These are phyloP conservation scores for Podospora bellae-mahoneyi DNA, from an alignment of 495 filamentous ascomycete genomes.

Conservation along the genomic window DNA sequence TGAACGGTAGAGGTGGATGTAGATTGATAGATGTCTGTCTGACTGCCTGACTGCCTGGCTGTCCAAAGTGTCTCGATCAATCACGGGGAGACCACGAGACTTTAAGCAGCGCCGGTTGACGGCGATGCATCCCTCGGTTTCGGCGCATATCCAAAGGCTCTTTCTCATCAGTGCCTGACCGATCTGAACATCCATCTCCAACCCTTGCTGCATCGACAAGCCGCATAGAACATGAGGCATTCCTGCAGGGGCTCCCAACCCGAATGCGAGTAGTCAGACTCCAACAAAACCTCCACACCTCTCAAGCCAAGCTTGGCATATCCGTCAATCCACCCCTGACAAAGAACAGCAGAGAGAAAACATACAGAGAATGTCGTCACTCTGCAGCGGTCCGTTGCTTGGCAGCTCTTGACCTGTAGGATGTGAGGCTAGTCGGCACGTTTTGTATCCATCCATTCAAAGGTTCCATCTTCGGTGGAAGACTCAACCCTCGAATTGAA, in stretches of 20 bases:
- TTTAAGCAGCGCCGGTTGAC: conserved; percentile 4
- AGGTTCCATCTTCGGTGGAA: not conserved
- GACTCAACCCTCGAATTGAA: not conserved
- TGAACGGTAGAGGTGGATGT: conserved; percentile 5
- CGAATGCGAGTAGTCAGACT: conserved; percentile 3
- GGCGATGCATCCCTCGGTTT: not conserved
- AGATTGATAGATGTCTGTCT: not conserved
- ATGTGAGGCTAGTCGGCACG: not conserved
- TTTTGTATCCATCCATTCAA: not conserved
- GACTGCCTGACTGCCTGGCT: not conserved
- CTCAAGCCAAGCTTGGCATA: not conserved
- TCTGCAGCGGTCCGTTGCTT: conserved; percentile 6
- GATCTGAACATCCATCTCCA: conserved; percentile 5
- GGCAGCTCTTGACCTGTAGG: not conserved
- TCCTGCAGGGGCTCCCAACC: conserved; percentile 4
- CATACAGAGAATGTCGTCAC: conserved; percentile 1
- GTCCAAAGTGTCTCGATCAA: not conserved
- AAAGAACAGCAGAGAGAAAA: conserved; percentile 5
- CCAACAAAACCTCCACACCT: not conserved
- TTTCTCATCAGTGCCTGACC: not conserved
- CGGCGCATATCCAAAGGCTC: not conserved
- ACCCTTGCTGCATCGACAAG: conserved; percentile 7
- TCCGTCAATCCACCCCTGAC: not conserved
- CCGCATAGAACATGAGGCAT: not conserved
- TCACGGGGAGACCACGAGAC: conserved; percentile 7